phyloP scores from a whole-genome alignment of 2,329 filamentous ascomycete genomes.

The Arachnomyces sp. region DNA sequence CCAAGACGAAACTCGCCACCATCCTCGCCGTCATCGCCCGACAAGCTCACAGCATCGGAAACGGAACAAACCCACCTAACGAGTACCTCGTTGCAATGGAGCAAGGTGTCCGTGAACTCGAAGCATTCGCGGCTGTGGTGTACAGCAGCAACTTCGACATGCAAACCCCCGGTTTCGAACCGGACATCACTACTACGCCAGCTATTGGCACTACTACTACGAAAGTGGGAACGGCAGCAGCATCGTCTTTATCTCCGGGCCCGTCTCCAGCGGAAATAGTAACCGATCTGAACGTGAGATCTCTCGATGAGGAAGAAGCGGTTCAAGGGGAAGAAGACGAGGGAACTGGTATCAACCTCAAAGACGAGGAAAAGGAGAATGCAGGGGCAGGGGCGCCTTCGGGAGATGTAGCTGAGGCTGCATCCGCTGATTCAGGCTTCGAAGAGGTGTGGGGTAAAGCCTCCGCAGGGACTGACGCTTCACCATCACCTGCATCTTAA shows the following conservation, averaged over 20 bases:
- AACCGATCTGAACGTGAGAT: no score
- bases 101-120: conserved; percentile 39
- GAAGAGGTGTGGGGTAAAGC: conserved; percentile 33
- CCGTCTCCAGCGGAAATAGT: no score
- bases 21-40: conserved; percentile 82
- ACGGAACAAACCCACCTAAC: conserved; percentile 47
- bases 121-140: conserved; percentile 43
- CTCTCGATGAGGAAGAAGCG: no score
- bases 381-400: conserved; percentile 5
- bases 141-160: conserved; percentile 42
- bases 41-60: conserved; percentile 83
- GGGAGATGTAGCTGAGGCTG: conserved; percentile 4
- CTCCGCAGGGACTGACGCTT: no score
- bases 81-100: conserved; percentile 39
- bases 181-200: conserved; percentile 12
- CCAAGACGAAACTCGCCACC: conserved; percentile 71
- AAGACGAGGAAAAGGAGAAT: background rate
- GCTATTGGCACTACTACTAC: conserved; percentile 14
- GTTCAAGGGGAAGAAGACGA: no score
- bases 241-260: conserved; percentile 7
- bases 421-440: conserved; percentile 21
- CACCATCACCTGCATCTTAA: no score
- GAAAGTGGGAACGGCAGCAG: conserved; percentile 17
- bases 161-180: conserved; percentile 21
- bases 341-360: background rate